A percentile compares a stretch with the other conserved stretches of the same genome.
These are phyloP conservation scores for Aureobasidium uvarum DNA, from an alignment of 2,329 filamentous ascomycete genomes.

Conservation along the genomic window DNA sequence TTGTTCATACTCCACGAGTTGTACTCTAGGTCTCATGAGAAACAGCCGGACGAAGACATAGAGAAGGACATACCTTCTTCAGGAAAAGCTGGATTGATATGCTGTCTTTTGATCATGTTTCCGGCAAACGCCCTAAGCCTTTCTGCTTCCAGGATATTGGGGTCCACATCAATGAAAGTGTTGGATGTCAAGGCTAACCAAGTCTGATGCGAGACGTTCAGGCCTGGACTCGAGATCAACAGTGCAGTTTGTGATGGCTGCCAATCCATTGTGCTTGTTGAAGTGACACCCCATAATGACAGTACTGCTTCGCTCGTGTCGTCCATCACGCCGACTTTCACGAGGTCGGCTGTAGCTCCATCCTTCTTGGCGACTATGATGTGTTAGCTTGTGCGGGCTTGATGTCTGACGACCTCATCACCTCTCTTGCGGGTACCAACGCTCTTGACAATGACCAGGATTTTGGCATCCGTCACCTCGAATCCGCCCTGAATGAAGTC, in stretches of 20 bases:
- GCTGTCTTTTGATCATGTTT: conserved; percentile 50
- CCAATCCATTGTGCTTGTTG: conserved; percentile 44
- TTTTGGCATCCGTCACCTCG: conserved; percentile 52
- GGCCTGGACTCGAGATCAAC: conserved; percentile 50
- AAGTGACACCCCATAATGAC: conserved; percentile 56
- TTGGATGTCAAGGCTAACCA: conserved; percentile 41
- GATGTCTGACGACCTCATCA: conserved; percentile 30
- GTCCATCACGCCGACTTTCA: conserved; percentile 57
- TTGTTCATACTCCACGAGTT: background rate
- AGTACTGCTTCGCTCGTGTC: conserved; percentile 55
- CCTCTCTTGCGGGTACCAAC: conserved; percentile 54
- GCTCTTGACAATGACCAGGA: conserved; percentile 59
- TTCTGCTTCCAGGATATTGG: conserved; percentile 52
- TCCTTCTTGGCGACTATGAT: conserved; percentile 50
- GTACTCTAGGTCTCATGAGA: background rate
- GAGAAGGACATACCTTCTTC: conserved; percentile 33
- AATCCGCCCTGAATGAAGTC: conserved; percentile 56
- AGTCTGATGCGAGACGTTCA: conserved; percentile 36
- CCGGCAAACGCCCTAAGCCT: conserved; percentile 55
- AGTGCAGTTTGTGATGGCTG: conserved; percentile 51
- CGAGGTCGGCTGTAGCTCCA: conserved; percentile 46
- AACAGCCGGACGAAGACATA: background rate
- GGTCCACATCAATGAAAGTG: conserved; percentile 57
- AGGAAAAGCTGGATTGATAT: conserved; percentile 50
- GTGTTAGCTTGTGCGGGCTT: background rate